A percentile compares a stretch with the other conserved stretches of the same genome.
These are phyloP conservation scores for Leptographium flavum DNA, from an alignment of 2,329 filamentous ascomycete genomes.

Conservation along the genomic window DNA sequence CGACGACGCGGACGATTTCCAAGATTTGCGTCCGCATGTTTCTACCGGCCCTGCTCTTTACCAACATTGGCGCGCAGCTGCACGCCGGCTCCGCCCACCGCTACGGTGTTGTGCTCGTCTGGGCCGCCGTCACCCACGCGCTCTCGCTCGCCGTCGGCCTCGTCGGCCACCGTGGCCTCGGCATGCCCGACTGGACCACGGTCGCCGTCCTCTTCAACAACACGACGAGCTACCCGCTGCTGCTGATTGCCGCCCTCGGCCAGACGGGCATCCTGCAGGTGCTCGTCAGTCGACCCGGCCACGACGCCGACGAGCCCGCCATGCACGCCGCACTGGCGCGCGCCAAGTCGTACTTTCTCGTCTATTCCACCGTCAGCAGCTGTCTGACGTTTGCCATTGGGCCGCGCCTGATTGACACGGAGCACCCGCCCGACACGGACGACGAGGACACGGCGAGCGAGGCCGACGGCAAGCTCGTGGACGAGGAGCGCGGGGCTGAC, in stretches of 20 bases:
- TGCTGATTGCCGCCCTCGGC: constrained; percentile 27
- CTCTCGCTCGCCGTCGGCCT: constrained; percentile 26
- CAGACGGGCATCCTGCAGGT: constrained; percentile 39
- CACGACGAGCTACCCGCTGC: constrained; percentile 29
- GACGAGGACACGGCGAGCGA: constrained; percentile 11
- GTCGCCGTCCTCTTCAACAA: constrained; percentile 34
- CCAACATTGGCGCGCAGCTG: constrained; percentile 28
- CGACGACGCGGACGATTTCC: constrained; percentile 26
- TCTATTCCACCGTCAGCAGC: constrained; percentile 50
- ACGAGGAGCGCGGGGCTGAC: too few species aligned
- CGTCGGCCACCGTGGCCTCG: constrained; percentile 20
- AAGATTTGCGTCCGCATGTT: constrained; percentile 32
- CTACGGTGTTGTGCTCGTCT: constrained; percentile 25
- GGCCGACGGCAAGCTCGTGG: constrained; percentile 4
- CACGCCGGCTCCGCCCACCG: constrained; percentile 20
- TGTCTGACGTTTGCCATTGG: constrained; percentile 51
- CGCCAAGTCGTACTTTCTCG: constrained; percentile 51
- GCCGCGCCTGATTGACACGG: constrained; percentile 38
- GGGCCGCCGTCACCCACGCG: constrained; percentile 25
- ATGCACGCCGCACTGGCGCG: constrained; percentile 35
- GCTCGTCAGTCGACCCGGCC: too few species aligned
- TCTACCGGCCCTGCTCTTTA: constrained; percentile 29
- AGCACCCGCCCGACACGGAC: constrained; percentile 21
- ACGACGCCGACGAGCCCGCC: constrained; percentile 25
- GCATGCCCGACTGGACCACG: constrained; percentile 30